phyloP scores from a whole-genome alignment of 345 rosid genomes.

The Citrus unshiu region DNA sequence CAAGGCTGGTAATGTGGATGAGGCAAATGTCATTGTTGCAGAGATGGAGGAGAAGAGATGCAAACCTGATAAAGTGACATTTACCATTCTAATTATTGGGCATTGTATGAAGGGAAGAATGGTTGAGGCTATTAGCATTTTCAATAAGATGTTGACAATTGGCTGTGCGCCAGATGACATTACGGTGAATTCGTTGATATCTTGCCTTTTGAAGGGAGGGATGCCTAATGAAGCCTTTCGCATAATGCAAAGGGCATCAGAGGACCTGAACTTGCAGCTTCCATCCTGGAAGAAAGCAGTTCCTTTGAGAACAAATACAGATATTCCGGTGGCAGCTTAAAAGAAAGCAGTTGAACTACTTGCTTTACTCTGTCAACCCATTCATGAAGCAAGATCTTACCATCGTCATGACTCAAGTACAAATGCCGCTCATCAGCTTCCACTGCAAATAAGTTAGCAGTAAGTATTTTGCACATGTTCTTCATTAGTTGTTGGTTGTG shows the following conservation, averaged over 20 bases:
- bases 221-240: conserved; percentile 76
- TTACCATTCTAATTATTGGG: conserved; percentile 87
- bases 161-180: conserved; percentile 79
- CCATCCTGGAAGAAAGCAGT: conserved; percentile 32
- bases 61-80: conserved; percentile 81
- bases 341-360: background rate
- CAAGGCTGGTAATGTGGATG: conserved; percentile 85
- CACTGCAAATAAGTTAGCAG: conserved; percentile 26
- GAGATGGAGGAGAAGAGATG: conserved; percentile 82
- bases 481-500: background rate
- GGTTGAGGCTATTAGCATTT: conserved; percentile 73
- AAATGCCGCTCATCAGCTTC: conserved; percentile 16
- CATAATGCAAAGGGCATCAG: conserved; percentile 35
- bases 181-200: conserved; percentile 55
- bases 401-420: conserved; percentile 6
- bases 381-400: background rate
- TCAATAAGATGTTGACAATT: conserved; percentile 62
- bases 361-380: conserved; percentile 7
- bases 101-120: conserved; percentile 93
- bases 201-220: conserved; percentile 87
- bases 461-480: conserved; percentile 22
- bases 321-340: conserved; percentile 59
- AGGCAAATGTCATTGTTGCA: conserved; percentile 60
- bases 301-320: conserved; percentile 29
- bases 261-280: conserved; percentile 33